phyloP scores from a whole-genome alignment of 352 stramenopile genomes.

The Phytophthora meadii region DNA sequence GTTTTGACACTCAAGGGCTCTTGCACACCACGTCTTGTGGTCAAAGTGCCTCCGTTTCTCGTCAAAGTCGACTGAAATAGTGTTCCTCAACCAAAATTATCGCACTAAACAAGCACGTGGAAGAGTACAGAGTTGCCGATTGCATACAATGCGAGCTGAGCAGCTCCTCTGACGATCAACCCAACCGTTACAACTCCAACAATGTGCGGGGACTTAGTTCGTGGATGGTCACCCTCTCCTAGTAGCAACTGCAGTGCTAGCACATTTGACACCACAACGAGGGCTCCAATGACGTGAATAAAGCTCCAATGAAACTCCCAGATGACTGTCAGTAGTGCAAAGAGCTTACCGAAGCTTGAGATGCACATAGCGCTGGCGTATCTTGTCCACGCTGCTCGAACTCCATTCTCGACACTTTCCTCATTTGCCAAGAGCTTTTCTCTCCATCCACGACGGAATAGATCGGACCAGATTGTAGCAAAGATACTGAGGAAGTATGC shows the following conservation, averaged over 20 bases:
- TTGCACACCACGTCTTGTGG: no score
- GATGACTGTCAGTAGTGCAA: constrained; percentile 85
- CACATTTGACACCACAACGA: constrained; percentile 80
- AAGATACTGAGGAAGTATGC: constrained; percentile 66
- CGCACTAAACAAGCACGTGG: constrained; percentile 64
- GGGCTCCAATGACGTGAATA: constrained; percentile 78
- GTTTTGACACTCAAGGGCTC: no score
- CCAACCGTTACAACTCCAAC: constrained; percentile 50
- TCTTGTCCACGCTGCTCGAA: constrained; percentile 31
- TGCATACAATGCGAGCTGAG: constrained; percentile 68
- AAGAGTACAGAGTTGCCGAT: constrained; percentile 81
- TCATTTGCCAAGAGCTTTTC: constrained; percentile 33
- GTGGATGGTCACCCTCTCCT: constrained; percentile 48
- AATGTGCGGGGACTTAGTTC: constrained; percentile 41
- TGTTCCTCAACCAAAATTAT: constrained; percentile 24
- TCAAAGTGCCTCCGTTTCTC: constrained; percentile 21
- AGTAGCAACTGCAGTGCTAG: constrained; percentile 77
- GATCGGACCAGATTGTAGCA: constrained; percentile 56
- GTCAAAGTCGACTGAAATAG: constrained; percentile 31
- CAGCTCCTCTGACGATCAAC: constrained; percentile 45
- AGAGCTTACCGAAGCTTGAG: constrained; percentile 86
- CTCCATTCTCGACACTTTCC: constrained; percentile 3
- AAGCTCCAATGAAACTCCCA: constrained; percentile 90
- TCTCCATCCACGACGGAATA: constrained; percentile 60
- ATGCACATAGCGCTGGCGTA: constrained; percentile 77